Base-by-base conservation (phyloP, 2,329 filamentous ascomycete species). In the Didymellaceae sp. region DNA sequence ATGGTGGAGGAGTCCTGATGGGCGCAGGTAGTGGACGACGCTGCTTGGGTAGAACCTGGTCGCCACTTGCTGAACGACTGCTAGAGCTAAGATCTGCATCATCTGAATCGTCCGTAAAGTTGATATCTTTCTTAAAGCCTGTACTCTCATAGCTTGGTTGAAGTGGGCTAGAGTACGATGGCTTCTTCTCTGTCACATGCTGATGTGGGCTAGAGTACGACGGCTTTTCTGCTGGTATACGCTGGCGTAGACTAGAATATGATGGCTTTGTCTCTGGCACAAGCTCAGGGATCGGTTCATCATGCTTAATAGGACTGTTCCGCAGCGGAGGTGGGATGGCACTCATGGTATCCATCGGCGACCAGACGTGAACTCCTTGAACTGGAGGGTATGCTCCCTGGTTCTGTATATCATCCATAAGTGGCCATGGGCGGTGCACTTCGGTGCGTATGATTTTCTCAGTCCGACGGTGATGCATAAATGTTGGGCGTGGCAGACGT, bases 61-160 rank as follows among this genome's bases (percentile, higher is more conserved):
- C 33, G 5, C 18, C 31, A 2, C 2, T 5, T 3, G 14, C 10
- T 5, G 38, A 26, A 11, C 14, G 6, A 11, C 22, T 11, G 24
- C 35, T 20, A 6, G 32, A 7, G 7, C 49, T 45, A 14, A 30
- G 26, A 3, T 53, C 49, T 5, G 35, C 48, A 7, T 33, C 30
- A 16, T 60, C 51, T 6, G 61, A 48, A n/a, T n/a, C n/a, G 26
- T 65, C 43, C 4, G 52, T 53, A 24, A 60, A 35, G 6, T 54
- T 60, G n/a, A 63, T 62, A 28, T 65, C 58, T 2, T 52, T 41
- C 8, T 55, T 48, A 25, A 61, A 67, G 3, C 46, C 63, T 10
- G 45, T 67, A 7, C 61, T 63, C 38, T 63, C 60, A 18, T 68
- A 66, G 45, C 65, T 68, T 8, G 63, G 63, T 13, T 46, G 18